Evolutionary conservation across 768 basidiomycete species (phyloP).

Genomic region (Punctularia strigosozonata): DNA sequence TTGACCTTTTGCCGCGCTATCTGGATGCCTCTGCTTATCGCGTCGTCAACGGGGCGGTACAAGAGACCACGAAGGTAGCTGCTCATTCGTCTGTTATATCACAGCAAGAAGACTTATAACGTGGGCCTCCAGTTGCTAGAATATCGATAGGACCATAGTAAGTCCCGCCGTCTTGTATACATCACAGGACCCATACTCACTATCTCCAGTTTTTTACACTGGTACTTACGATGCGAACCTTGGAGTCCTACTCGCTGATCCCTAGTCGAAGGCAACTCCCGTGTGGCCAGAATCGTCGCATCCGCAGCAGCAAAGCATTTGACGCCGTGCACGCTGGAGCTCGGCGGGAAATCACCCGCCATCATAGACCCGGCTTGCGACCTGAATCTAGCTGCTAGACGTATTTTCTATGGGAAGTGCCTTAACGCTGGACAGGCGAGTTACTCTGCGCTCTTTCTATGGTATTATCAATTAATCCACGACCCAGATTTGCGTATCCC

Average conservation of each 20-base stretch:
- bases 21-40: slow-evolving; percentile 39
- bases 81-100: too few relatives aligned
- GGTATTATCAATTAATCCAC: slow-evolving; percentile 1
- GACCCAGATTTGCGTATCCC: slow-evolving; percentile 27
- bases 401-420: slow-evolving; percentile 57
- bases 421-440: slow-evolving; percentile 53
- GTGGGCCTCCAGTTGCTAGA: slow-evolving; percentile 25
- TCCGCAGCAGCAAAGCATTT: slow-evolving; percentile 30
- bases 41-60: slow-evolving; percentile 37
- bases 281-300: slow-evolving; percentile 27
- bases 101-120: neutral
- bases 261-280: too few relatives aligned
- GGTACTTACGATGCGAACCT: too few relatives aligned
- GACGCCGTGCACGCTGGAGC: slow-evolving; percentile 31
- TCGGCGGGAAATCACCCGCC: slow-evolving; percentile 33
- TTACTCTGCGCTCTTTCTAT: neutral
- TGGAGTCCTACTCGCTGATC: too few relatives aligned
- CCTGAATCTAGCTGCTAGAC: slow-evolving; percentile 43
- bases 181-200: neutral
- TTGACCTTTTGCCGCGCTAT: slow-evolving; percentile 14
- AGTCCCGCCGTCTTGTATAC: slow-evolving; percentile 2
- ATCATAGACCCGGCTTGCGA: slow-evolving; percentile 30
- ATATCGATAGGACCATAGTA: slow-evolving; percentile 28
- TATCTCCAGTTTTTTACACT: slow-evolving; percentile 18
- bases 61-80: slow-evolving; percentile 26